These are phyloP conservation scores for Acacia concinna DNA, from an alignment of 331 rosid genomes.

Conservation along the genomic window DNA sequence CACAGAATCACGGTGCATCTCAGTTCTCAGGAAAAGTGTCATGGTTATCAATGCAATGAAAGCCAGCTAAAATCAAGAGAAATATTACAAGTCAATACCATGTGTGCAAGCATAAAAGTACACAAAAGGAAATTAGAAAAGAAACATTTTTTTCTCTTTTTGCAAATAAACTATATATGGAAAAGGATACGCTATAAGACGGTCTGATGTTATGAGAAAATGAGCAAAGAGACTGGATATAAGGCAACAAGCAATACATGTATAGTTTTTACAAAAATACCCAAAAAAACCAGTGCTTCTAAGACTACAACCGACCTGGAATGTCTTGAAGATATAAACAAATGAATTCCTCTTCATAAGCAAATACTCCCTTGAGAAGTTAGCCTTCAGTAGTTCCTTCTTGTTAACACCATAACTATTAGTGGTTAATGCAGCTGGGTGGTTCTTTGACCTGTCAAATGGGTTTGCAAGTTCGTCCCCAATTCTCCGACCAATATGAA, in stretches of 20 bases:
- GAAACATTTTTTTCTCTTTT: neutral
- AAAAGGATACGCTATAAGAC: neutral
- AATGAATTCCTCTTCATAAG: conserved; percentile 68
- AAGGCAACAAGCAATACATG: neutral
- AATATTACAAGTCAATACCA: conserved; percentile 3
- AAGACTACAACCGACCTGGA: conserved; percentile 42
- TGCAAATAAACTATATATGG: neutral
- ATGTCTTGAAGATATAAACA: conserved; percentile 53
- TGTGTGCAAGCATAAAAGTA: neutral
- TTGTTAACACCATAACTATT: conserved; percentile 47
- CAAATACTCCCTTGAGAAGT: conserved; percentile 55
- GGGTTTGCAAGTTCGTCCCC: conserved; percentile 48
- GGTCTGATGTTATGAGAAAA: neutral
- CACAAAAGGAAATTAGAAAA: neutral
- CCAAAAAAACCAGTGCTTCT: neutral
- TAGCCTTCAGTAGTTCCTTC: conserved; percentile 58
- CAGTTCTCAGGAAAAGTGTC: conserved; percentile 58
- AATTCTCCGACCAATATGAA: conserved; percentile 47
- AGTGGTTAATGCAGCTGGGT: conserved; percentile 66
- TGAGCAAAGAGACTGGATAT: neutral
- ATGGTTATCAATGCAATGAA: conserved; percentile 34
- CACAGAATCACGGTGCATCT: conserved; percentile 41
- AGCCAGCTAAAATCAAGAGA: conserved; percentile 28
- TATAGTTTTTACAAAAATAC: neutral
- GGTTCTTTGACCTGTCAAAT: conserved; percentile 56